phyloP scores from a whole-genome alignment of 2,329 filamentous ascomycete genomes.

The Xylaria sp. region DNA sequence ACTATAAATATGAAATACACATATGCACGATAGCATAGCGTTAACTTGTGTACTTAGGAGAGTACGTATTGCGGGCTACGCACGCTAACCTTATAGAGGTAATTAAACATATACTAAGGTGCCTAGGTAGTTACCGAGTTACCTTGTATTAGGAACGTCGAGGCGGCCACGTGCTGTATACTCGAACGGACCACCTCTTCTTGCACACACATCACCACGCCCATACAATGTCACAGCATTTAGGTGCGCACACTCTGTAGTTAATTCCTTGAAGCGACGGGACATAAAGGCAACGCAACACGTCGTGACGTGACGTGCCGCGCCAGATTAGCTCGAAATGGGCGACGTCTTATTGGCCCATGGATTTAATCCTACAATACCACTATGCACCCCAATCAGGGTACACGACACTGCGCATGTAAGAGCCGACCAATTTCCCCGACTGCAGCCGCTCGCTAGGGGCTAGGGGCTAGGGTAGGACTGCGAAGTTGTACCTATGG shows the following conservation, averaged over 20 bases:
- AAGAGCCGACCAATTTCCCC: constrained; percentile 14
- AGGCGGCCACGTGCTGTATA: constrained; percentile 21
- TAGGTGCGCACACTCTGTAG: no score
- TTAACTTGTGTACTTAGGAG: no score
- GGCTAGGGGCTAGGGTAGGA: no score
- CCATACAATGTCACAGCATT: no score
- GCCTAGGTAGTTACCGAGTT: not conserved
- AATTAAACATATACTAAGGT: no score
- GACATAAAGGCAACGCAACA: not conserved
- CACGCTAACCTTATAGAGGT: no score
- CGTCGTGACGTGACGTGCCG: not conserved
- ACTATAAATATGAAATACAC: no score
- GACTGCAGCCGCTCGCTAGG: no score
- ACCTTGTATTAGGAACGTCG: not conserved
- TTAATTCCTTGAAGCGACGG: constrained; percentile 12
- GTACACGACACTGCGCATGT: not conserved
- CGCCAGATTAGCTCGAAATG: constrained; percentile 16
- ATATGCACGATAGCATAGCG: no score
- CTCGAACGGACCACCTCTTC: not conserved
- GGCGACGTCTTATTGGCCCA: constrained; percentile 1
- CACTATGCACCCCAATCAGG: not conserved
- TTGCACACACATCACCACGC: constrained; percentile 13
- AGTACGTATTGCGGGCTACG: no score
- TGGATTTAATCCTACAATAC: not conserved
- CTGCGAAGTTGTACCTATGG: no score